A percentile compares a stretch with the other conserved stretches of the same genome.
phyloP scores from a whole-genome alignment of 192 early-diverging fungal genomes.

The Linnemannia elongata region DNA sequence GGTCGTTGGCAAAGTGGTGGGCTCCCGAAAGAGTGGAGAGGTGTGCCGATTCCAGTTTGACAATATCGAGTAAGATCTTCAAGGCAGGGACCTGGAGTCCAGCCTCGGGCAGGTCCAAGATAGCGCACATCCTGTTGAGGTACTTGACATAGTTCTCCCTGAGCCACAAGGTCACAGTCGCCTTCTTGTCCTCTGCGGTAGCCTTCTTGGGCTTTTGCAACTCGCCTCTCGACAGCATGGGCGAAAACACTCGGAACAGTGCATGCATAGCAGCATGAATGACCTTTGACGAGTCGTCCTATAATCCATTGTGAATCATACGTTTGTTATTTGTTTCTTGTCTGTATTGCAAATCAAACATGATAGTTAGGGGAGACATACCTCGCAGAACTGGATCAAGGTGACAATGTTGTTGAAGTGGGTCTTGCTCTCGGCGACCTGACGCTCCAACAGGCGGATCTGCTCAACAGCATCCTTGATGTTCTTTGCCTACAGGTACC shows the following conservation, averaged over 20 bases:
- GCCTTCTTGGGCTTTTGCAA: conserved; percentile 58
- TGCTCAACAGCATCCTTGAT: conserved; percentile 51
- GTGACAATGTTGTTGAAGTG: conserved; percentile 83
- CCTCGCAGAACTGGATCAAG: conserved; percentile 70
- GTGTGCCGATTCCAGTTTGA: conserved; percentile 74
- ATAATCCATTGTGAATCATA: background rate
- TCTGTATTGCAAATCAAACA: too few relatives aligned
- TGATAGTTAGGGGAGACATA: background rate
- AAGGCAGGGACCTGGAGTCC: conserved; percentile 82
- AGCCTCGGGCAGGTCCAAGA: conserved; percentile 73
- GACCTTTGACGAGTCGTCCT: conserved; percentile 65
- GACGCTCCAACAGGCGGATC: conserved; percentile 72
- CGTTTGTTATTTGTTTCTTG: background rate
- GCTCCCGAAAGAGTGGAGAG: conserved; percentile 39
- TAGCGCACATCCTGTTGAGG: conserved; percentile 62
- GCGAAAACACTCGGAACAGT: conserved; percentile 77
- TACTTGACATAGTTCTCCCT: conserved; percentile 83
- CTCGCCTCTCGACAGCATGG: conserved; percentile 62
- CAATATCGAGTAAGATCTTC: conserved; percentile 77
- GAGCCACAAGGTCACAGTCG: conserved; percentile 80
- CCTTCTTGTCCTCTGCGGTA: conserved; percentile 57
- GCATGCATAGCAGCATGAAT: conserved; percentile 80
- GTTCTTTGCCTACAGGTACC: conserved; percentile 20
- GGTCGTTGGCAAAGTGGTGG: conserved; percentile 79
- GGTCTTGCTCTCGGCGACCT: conserved; percentile 74